phyloP scores from a whole-genome alignment of 2,329 filamentous ascomycete genomes.

The Cytospora piceicola region DNA sequence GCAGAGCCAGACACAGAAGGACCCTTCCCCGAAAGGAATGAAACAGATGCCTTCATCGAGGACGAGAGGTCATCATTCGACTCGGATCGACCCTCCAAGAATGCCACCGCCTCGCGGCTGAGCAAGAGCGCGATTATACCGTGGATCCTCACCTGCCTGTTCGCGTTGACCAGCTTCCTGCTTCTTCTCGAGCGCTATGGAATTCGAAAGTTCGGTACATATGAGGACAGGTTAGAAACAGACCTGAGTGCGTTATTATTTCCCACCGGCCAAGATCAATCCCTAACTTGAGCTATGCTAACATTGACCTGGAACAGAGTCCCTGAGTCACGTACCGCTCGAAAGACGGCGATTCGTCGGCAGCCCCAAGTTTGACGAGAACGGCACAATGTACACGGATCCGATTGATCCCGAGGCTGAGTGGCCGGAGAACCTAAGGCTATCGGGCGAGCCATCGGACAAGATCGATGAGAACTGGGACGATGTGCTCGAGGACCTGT shows the following conservation, averaged over 20 bases:
- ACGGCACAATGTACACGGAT: conserved; percentile 26
- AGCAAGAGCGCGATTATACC: conserved; percentile 26
- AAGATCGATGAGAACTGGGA: conserved; percentile 29
- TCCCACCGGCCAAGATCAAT: no score
- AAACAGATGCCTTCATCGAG: conserved; percentile 12
- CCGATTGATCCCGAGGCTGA: conserved; percentile 12
- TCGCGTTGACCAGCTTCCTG: conserved; percentile 27
- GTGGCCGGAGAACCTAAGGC: conserved; percentile 27
- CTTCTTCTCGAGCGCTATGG: conserved; percentile 28
- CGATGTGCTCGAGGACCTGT: conserved; percentile 27
- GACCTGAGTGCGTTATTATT: conserved; percentile 24
- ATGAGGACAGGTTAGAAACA: conserved; percentile 25
- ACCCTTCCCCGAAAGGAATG: background rate
- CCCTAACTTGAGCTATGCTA: background rate
- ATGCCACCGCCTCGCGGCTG: conserved; percentile 9
- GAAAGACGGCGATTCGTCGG: conserved; percentile 24
- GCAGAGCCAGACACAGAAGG: conserved; percentile 16
- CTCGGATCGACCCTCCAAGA: background rate
- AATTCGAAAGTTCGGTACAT: conserved; percentile 25
- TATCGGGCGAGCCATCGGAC: conserved; percentile 19
- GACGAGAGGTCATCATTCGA: conserved; percentile 15
- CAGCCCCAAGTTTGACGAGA: conserved; percentile 28
- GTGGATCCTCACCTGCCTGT: conserved; percentile 28
- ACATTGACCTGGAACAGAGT: conserved; percentile 6
- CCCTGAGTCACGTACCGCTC: conserved; percentile 20